Conservation (phyloP, 2,329 filamentous ascomycete species). For the Monosporascus cannonballus region DNA sequence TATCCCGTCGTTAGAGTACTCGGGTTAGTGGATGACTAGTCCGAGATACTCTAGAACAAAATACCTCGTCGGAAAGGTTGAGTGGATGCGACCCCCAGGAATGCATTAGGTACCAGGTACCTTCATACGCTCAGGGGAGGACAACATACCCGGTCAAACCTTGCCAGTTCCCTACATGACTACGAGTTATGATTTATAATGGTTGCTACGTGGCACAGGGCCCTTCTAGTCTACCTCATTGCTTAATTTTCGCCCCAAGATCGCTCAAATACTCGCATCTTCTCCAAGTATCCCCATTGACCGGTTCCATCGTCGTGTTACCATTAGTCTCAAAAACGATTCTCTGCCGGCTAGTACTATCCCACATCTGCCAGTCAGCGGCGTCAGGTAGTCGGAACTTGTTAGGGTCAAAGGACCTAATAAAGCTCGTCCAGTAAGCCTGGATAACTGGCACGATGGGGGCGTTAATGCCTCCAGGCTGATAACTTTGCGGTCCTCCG, state of each 20-base stretch:
- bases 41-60: too few relatives aligned
- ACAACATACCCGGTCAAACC: too few relatives aligned
- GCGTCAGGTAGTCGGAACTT: slow-evolving; percentile 14
- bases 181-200: too few relatives aligned
- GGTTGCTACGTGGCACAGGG: too few relatives aligned
- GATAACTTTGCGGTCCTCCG: slow-evolving; percentile 49
- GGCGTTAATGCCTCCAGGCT: slow-evolving; percentile 44
- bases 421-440: slow-evolving; percentile 70
- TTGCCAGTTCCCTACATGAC: too few relatives aligned
- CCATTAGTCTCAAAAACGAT: slow-evolving; percentile 37
- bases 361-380: slow-evolving; percentile 21
- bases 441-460: slow-evolving; percentile 56
- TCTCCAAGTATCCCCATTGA: slow-evolving; percentile 29
- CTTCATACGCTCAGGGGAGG: too few relatives aligned
- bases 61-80: too few relatives aligned
- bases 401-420: slow-evolving; percentile 62
- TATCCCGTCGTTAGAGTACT: slow-evolving; percentile 6
- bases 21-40: not conserved
- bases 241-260: slow-evolving; percentile 41
- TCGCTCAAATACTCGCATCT: slow-evolving; percentile 43
- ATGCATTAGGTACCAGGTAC: too few relatives aligned
- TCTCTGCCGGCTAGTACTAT: slow-evolving; percentile 22
- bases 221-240: slow-evolving; percentile 25
- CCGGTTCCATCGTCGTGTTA: slow-evolving; percentile 37
- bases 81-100: too few relatives aligned